phyloP scores from a whole-genome alignment of 148 eudicot genomes.

The Cornus kousa region DNA sequence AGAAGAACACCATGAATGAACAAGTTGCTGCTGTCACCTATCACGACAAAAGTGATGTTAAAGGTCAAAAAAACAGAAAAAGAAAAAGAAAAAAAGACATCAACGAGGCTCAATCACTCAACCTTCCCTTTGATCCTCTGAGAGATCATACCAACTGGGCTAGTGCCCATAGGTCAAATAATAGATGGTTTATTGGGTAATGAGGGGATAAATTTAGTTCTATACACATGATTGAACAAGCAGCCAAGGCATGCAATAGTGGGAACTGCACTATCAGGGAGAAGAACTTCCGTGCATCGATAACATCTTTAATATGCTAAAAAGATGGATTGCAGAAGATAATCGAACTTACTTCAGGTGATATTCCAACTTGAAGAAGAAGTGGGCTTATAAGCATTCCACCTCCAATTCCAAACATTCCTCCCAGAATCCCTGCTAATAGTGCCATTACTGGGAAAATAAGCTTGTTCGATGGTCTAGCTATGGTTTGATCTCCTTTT shows the following conservation, averaged over 20 bases:
- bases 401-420: conserved; percentile 66
- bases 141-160: too few relatives aligned
- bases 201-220: too few relatives aligned
- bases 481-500: conserved; percentile 8
- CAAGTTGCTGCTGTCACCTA: conserved; percentile 66
- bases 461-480: conserved; percentile 20
- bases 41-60: background rate
- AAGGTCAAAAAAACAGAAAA: too few relatives aligned
- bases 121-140: too few relatives aligned
- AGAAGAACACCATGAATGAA: conserved; percentile 64
- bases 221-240: too few relatives aligned
- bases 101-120: too few relatives aligned
- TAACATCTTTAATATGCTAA: background rate
- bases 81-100: too few relatives aligned
- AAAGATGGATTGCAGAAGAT: background rate
- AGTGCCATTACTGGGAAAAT: conserved; percentile 56
- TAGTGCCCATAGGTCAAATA: too few relatives aligned
- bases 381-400: conserved; percentile 73
- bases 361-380: conserved; percentile 55
- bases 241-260: too few relatives aligned
- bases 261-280: too few relatives aligned
- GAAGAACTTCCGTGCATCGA: too few relatives aligned
- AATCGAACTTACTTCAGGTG: conserved; percentile 45
- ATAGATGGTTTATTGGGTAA: too few relatives aligned
- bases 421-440: conserved; percentile 55